Base-by-base conservation (phyloP, 345 rosid genomes). In the Salix koriyanagi region DNA sequence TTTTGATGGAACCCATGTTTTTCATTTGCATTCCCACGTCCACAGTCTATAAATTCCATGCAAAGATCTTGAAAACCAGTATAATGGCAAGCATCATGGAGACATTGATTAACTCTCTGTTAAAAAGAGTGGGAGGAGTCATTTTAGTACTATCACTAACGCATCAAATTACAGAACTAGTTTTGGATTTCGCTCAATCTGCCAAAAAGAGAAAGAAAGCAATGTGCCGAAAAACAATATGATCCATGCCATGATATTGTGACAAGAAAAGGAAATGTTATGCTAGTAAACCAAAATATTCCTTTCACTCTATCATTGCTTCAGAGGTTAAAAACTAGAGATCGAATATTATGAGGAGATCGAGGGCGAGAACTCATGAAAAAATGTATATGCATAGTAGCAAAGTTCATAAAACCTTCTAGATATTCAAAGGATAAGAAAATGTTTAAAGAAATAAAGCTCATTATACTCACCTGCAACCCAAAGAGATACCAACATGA, bases 31-130 rank as follows among this genome's bases (percentile, higher is more conserved):
- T 11, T 16, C 74, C 89, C 88, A 66, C 25, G 15, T 62, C 91
- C 90, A 76, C 97, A 92, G 77, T 95, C 99, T 85, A 90, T 2
- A 28, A 28, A 28, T 28, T 28, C 3, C 30, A 28, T 2, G 30
- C 30, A 28, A 2, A 2, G 30, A 2, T 13, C 9, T 8, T 0
- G 0, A 0, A 65, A 21, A 8, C 1, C 19, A 72, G 83, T 75
- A 1, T 48, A 2, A 36, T 14, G 61, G 75, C 99, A 92, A 60
- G 91, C 99, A 61, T 88, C 75, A 74, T 87, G 89, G 74, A 95
- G 90, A 84, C 99, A 95, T 66, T 87, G 90, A 79, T 92, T 90
- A 65, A 95, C 96, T 89, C 97, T 91, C 99, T 95, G 93, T 46
- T 36, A 74, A 18, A 25, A 70, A 44, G 37, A 75, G 68, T 26